Conservation (phyloP, 805 yeast species). For the Ogataea allantospora region DNA sequence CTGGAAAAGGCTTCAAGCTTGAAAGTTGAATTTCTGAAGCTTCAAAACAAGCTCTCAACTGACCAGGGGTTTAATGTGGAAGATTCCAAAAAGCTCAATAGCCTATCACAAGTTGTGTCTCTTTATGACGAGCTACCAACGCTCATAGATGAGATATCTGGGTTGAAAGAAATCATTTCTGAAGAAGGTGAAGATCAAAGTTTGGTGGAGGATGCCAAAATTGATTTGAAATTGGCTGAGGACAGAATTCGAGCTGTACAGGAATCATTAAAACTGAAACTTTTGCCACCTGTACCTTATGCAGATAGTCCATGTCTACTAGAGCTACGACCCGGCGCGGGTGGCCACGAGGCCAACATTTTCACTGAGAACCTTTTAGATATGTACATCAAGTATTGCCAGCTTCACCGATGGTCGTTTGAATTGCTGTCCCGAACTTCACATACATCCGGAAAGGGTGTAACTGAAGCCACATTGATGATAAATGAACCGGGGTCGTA, state of each 20-base stretch:
- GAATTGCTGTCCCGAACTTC: conserved; percentile 55
- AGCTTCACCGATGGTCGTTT: conserved; percentile 62
- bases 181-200: conserved; percentile 42
- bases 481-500: conserved; percentile 78
- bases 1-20: conserved; percentile 46
- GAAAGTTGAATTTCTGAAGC: conserved; percentile 37
- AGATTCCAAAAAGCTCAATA: conserved; percentile 48
- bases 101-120: conserved; percentile 43
- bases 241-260: conserved; percentile 47
- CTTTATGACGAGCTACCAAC: conserved; percentile 38
- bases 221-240: conserved; percentile 48
- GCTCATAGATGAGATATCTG: conserved; percentile 33
- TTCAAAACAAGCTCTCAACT: conserved; percentile 42
- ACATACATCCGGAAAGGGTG: conserved; percentile 62
- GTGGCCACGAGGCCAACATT: conserved; percentile 90
- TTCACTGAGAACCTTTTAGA: conserved; percentile 76
- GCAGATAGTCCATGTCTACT: conserved; percentile 74
- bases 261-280: conserved; percentile 47
- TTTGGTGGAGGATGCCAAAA: conserved; percentile 56
- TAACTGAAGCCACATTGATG: conserved; percentile 71
- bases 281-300: conserved; percentile 77
- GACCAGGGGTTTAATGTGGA: conserved; percentile 44
- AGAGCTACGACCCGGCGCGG: conserved; percentile 93
- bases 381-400: conserved; percentile 79
- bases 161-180: conserved; percentile 33